phyloP scores from a whole-genome alignment of 179 eudicot genomes.

The Beta macrorhiza region DNA sequence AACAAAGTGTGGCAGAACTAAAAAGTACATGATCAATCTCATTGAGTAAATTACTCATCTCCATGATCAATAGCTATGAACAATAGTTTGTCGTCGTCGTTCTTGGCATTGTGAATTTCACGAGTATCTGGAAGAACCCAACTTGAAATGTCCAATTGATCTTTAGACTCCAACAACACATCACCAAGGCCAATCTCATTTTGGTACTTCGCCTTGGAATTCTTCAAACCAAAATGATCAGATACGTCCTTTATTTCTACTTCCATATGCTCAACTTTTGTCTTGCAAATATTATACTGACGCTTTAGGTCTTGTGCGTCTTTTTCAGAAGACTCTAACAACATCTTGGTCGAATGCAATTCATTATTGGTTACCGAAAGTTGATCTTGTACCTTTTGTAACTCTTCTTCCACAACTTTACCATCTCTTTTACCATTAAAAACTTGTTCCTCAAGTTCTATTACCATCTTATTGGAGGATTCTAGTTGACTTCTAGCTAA shows the following conservation, averaged over 20 bases:
- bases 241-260: not conserved
- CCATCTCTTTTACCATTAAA: not conserved
- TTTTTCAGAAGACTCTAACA: slow-evolving; percentile 7
- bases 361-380: slow-evolving; percentile 22
- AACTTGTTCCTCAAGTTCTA: slow-evolving; percentile 16
- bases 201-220: too few relatives aligned
- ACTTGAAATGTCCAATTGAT: not conserved
- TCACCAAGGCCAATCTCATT: too few relatives aligned
- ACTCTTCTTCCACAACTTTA: slow-evolving; percentile 3
- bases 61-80: not conserved
- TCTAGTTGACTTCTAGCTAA: slow-evolving; percentile 15
- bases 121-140: not conserved
- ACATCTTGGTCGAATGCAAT: slow-evolving; percentile 18
- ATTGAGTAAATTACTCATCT: not conserved
- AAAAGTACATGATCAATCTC: not conserved
- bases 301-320: slow-evolving; percentile 5
- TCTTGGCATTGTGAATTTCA: not conserved
- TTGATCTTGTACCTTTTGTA: slow-evolving; percentile 19
- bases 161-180: not conserved
- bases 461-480: not conserved
- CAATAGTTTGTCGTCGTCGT: not conserved
- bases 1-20: not conserved
- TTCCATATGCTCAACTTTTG: slow-evolving; percentile 8
- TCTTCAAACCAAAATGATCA: not conserved
- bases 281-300: slow-evolving; percentile 1